Percentiles rank a stretch among this genome's conserved stretches.
Conservation (phyloP, 2,329 filamentous ascomycete species). For the Penicillium sp. region DNA sequence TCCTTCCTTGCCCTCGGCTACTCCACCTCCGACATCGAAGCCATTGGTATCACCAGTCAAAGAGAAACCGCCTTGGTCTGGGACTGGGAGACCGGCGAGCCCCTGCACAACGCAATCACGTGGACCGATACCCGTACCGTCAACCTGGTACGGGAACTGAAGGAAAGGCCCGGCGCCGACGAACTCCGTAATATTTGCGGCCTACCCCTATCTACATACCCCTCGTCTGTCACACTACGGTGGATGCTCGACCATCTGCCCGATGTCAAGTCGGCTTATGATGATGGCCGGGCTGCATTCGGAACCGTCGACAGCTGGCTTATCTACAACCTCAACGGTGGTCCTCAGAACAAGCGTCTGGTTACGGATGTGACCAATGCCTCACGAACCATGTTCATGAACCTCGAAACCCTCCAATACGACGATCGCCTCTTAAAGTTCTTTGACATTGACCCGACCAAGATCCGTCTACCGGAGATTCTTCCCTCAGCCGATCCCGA, state of each 20-base stretch:
- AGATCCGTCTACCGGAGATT: constrained; percentile 77
- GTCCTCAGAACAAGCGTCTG: constrained; percentile 64
- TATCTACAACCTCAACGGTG: constrained; percentile 76
- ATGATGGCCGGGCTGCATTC: constrained; percentile 73
- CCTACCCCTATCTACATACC: constrained; percentile 83
- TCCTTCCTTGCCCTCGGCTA: constrained; percentile 71
- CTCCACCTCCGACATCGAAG: constrained; percentile 65
- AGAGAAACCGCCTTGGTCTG: constrained; percentile 84
- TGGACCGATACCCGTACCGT: constrained; percentile 87
- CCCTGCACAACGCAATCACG: constrained; percentile 80
- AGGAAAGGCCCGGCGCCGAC: constrained; percentile 65
- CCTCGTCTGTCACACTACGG: constrained; percentile 77
- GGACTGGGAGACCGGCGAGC: constrained; percentile 77
- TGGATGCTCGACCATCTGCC: constrained; percentile 76
- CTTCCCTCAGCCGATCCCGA: constrained; percentile 74
- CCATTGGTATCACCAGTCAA: constrained; percentile 86
- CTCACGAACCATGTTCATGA: constrained; percentile 92
- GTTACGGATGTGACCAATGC: constrained; percentile 88
- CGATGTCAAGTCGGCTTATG: constrained; percentile 70
- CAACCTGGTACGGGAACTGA: constrained; percentile 73
- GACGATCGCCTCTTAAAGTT: constrained; percentile 74
- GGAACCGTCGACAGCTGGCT: constrained; percentile 90
- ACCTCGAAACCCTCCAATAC: constrained; percentile 76
- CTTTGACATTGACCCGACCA: constrained; percentile 71
- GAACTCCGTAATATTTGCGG: constrained; percentile 71